Evolutionary conservation across 164 flowering plant species (phyloP), one percentile per base, ranked within the genome.

Genomic region (Tetrastigma voinierianum): DNA sequence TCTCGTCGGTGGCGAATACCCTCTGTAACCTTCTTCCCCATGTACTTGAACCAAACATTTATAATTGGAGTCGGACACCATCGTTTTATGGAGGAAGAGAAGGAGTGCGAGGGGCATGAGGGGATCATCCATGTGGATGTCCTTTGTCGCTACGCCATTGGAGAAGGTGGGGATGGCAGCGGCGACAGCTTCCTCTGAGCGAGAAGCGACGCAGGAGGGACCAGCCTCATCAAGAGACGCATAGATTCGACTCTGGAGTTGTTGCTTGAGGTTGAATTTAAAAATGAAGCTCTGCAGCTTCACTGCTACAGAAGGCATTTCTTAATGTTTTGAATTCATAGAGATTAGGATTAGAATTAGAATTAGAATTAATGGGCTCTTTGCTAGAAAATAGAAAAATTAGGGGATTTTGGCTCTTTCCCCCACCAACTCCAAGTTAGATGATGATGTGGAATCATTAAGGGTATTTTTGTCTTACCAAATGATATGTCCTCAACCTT

Each of bases 91-190:
- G 52, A 89, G 81, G 71, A 85, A 89, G 62, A 87, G 79, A 17
- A 90, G 81, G 43, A 87, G 46, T 8, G 87, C 77, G 48, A 89
- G 82, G 59, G 90, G 79, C n/a, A 90, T 77, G 46, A 64, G 70
- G 57, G 94, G 78, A 54, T 89, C 91, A 47, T 88, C 93, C 54
- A 90, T 80, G 67, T 91, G 97, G 51, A 89, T 80, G 72, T 91
- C 95, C 64, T 91, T 91, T 51, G 93, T 87, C 57, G 97, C 97
- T 9, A 87, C 88, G 9, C 91, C 91, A 40, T 87, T 91, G 57
- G 82, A 60, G 70, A 91, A 91, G 13, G 82, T 58, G 2, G 97
- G 94, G 52, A 86, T 87, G 11, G 81, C 79, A 1, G 92, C 76
- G 17, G 77, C 87, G n/a, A 77, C 69, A 6, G 89, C 70, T 54